Conservation (phyloP, 306 rosid species). For the Cicer judaicum region DNA sequence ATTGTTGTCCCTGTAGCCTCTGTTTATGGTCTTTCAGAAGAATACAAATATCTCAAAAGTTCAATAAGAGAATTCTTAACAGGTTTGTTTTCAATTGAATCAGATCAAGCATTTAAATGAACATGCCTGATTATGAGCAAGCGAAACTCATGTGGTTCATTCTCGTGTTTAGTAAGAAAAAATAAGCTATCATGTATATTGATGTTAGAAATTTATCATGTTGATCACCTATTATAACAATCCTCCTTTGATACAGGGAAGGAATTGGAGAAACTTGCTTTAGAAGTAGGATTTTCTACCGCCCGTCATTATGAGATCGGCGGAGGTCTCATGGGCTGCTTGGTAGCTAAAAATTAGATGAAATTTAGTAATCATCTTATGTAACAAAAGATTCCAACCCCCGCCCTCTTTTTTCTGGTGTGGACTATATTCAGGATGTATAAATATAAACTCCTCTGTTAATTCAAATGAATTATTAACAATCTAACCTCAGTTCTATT, state of each 20-base stretch:
- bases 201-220: conserved; percentile 20
- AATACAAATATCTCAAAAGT: conserved; percentile 72
- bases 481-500: background rate
- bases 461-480: conserved; percentile 5
- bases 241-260: conserved; percentile 61
- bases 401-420: background rate
- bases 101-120: background rate
- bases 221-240: conserved; percentile 37
- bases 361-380: conserved; percentile 14
- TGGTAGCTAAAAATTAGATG: conserved; percentile 70
- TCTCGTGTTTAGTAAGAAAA: too few species aligned
- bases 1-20: conserved; percentile 84
- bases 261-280: conserved; percentile 82
- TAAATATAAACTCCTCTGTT: conserved; percentile 1
- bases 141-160: too few species aligned
- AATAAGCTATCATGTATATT: conserved; percentile 19
- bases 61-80: conserved; percentile 85
- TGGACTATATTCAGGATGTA: conserved; percentile 35
- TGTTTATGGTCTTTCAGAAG: conserved; percentile 77
- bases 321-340: conserved; percentile 90
- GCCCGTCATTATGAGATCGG: conserved; percentile 78
- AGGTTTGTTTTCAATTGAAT: conserved; percentile 53
- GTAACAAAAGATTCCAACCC: background rate
- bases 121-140: too few species aligned
- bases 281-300: conserved; percentile 79